phyloP scores from a whole-genome alignment of 2,329 filamentous ascomycete species.

The Ophiostoma piceae region DNA sequence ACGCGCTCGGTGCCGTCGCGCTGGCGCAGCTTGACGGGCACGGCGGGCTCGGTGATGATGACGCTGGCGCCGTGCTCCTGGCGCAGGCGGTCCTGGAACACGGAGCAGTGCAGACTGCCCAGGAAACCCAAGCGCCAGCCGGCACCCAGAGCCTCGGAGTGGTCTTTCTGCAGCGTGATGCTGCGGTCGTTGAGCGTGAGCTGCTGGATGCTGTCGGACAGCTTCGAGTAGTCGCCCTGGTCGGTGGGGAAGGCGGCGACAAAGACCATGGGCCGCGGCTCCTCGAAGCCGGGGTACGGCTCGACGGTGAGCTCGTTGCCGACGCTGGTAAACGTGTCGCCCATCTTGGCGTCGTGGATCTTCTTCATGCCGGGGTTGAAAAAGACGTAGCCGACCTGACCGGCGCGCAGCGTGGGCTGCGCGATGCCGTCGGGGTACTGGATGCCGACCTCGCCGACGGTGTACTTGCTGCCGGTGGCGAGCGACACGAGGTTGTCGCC shows the following conservation, averaged over 20 bases:
- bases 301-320: conserved; percentile 71
- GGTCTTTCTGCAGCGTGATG: conserved; percentile 89
- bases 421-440: conserved; percentile 87
- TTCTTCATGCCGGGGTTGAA: conserved; percentile 99
- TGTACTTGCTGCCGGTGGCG: conserved; percentile 83
- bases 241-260: conserved; percentile 95
- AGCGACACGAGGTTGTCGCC: conserved; percentile 86
- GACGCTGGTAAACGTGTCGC: conserved; percentile 85
- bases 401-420: conserved; percentile 73
- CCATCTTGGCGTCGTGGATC: conserved; percentile 91
- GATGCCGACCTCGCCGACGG: conserved; percentile 92
- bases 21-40: conserved; percentile 83
- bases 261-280: conserved; percentile 98
- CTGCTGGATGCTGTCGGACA: conserved; percentile 92
- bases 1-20: conserved; percentile 70
- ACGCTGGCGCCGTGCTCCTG: conserved; percentile 93
- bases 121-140: conserved; percentile 93
- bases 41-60: conserved; percentile 93
- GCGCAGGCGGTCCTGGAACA: conserved; percentile 90
- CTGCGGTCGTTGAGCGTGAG: conserved; percentile 92
- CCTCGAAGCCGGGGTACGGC: conserved; percentile 85
- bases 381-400: conserved; percentile 92
- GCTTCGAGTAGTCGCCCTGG: conserved; percentile 74
- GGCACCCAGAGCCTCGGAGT: conserved; percentile 85
- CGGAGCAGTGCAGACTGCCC: conserved; percentile 96